Base-by-base conservation (phyloP, 805 yeast species). In the Wickerhamiella spandovensis region DNA sequence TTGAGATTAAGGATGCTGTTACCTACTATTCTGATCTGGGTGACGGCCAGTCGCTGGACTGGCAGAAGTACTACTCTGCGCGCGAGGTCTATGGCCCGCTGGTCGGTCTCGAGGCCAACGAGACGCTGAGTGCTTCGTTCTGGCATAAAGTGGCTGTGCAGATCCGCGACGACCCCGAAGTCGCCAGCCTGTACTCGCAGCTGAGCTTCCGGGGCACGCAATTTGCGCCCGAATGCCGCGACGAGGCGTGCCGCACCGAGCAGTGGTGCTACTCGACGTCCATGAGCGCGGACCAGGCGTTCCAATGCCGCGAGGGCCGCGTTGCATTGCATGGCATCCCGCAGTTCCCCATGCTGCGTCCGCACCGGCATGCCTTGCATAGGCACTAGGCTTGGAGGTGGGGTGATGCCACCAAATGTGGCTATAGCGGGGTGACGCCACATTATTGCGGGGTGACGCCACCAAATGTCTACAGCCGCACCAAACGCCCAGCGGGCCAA, bases 91-190 rank as follows among this genome's bases (percentile, higher is more conserved):
- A 78, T 53, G 76, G 74, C 49, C 6, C 22, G 2, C 20, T 15
- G 1, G 67, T 76, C 12, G 61, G 72, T 10, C 82, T 88, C 88
- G 84, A 86, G 17, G 55, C 49, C 12, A 56, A 63, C 10, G 68
- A 81, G 15, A 83, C 86, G 12, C 71, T 81, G 59, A 81, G 81
- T 59, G 87, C 79, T 18, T 73, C 79, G 17, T 81, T 79, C 69
- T 79, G 87, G 87, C 78, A 79, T 58, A 48, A 55, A 24, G 81
- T 79, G 17, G 75, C 81, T 3, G 62, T 67, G 25, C 64, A 65
- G 38, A 68, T 81, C 55, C 67, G 69, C 44, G 59, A 63, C 45
- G 66, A 74, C 55, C 65, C 69, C 35, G 69, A 63, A 2, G 64
- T 69, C 55, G 71, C 79, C 48, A 83, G 78, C 56, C 41, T 53